Evolutionary conservation across 1,284 basidiomycete species (phyloP).

Genomic region (Testicularia cyperi): DNA sequence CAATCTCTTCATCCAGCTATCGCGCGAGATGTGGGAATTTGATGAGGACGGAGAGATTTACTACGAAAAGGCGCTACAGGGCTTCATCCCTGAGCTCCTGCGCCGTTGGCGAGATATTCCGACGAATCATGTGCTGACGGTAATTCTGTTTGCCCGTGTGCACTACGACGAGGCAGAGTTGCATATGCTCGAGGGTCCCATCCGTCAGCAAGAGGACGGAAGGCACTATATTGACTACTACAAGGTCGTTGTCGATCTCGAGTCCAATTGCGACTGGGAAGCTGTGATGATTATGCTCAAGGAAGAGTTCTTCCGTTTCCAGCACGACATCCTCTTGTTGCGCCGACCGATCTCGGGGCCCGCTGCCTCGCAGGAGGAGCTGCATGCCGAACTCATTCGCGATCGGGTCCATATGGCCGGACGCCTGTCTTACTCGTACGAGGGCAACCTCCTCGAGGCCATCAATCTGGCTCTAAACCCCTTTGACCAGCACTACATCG

Average conservation of each 20-base stretch:
- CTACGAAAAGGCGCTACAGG: slow-evolving; percentile 91
- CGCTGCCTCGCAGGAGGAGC: slow-evolving; percentile 41
- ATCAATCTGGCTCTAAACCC: slow-evolving; percentile 91
- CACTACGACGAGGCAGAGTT: slow-evolving; percentile 72
- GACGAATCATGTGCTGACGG: slow-evolving; percentile 89
- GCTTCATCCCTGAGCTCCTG: slow-evolving; percentile 59
- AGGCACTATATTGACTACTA: slow-evolving; percentile 89
- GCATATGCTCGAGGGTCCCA: slow-evolving; percentile 62
- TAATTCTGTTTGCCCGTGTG: slow-evolving; percentile 91
- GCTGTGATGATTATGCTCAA: slow-evolving; percentile 82
- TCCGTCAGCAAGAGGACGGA: slow-evolving; percentile 72
- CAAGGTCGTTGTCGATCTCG: slow-evolving; percentile 81
- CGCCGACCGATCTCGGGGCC: slow-evolving; percentile 44
- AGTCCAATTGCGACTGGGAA: slow-evolving; percentile 83
- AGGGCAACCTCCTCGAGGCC: slow-evolving; percentile 91
- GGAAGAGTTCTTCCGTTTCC: slow-evolving; percentile 64
- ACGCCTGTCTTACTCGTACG: slow-evolving; percentile 80
- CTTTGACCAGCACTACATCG: slow-evolving; percentile 91
- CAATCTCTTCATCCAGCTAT: slow-evolving; percentile 86
- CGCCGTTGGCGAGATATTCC: slow-evolving; percentile 66
- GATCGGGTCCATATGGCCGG: slow-evolving; percentile 63
- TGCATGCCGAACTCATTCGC: slow-evolving; percentile 41
- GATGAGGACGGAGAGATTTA: slow-evolving; percentile 82
- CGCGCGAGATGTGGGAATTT: slow-evolving; percentile 94
- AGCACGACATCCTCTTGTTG: slow-evolving; percentile 57